Conservation (phyloP, 164 flowering plant species). For the Vitis amurensis region DNA sequence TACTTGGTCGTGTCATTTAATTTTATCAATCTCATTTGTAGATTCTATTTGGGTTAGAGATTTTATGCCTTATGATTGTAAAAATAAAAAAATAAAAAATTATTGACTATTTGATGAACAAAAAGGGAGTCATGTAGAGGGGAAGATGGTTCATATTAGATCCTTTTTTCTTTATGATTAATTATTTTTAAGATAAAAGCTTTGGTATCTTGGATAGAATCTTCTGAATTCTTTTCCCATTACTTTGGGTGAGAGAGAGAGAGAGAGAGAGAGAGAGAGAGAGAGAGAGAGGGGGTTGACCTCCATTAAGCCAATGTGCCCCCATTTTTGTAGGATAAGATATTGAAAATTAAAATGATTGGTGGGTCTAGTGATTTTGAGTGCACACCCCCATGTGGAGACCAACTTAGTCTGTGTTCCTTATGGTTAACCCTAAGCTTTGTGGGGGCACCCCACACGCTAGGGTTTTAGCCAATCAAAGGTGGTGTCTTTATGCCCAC, state of each 20-base stretch:
- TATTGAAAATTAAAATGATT: constrained; percentile 6
- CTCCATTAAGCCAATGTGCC: constrained; percentile 6
- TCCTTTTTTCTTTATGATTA: neutral
- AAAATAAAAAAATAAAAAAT: neutral
- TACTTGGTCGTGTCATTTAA: constrained; percentile 8
- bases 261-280: constrained; percentile 3
- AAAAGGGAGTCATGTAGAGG: neutral
- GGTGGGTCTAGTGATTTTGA: constrained; percentile 10
- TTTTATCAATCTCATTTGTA: constrained; percentile 9
- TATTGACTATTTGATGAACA: too few relatives aligned
- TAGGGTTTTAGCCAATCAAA: neutral
- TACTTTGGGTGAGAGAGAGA: constrained; percentile 9
- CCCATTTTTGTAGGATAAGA: constrained; percentile 6
- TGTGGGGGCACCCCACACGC: constrained; percentile 6
- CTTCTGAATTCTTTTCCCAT: constrained; percentile 25
- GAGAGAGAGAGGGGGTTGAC: constrained; percentile 6
- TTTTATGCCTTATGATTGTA: constrained; percentile 9
- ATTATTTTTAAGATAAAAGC: neutral
- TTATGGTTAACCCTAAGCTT: constrained; percentile 14
- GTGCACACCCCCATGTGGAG: constrained; percentile 34
- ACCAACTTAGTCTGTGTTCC: constrained; percentile 27
- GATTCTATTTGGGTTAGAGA: constrained; percentile 26
- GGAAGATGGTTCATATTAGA: neutral
- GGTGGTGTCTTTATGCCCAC: neutral
- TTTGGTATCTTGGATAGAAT: constrained; percentile 27